Percentiles rank a stretch among this genome's conserved stretches.
Conservation (phyloP, 2,329 filamentous ascomycete species). For the Aureobasidium sp. region DNA sequence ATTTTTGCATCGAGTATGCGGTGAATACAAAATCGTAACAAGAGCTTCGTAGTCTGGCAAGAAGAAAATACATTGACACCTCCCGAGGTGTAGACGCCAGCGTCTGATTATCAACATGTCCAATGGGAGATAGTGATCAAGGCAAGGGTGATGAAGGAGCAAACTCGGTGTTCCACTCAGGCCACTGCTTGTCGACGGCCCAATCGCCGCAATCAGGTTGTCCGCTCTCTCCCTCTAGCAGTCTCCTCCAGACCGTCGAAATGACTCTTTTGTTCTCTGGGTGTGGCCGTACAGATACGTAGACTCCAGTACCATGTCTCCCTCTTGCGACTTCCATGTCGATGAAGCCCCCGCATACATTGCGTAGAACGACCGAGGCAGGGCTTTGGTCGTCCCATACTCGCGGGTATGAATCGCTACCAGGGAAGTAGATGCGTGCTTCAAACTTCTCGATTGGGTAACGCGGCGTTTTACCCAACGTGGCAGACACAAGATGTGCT, state of each 20-base stretch:
- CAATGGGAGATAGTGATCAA: background rate
- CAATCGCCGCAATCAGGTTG: constrained; percentile 26
- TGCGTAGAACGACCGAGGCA: constrained; percentile 31
- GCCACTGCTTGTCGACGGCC: constrained; percentile 29
- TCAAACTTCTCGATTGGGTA: constrained; percentile 30
- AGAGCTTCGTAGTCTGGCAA: too few relatives aligned
- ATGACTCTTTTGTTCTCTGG: constrained; percentile 17
- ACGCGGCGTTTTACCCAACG: constrained; percentile 25
- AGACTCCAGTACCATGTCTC: constrained; percentile 28
- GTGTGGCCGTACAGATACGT: constrained; percentile 24
- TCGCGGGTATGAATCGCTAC: constrained; percentile 30
- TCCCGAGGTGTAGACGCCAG: background rate
- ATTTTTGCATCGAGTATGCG: too few relatives aligned
- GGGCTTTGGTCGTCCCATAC: constrained; percentile 37
- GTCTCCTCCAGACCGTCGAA: constrained; percentile 28
- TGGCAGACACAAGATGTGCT: constrained; percentile 27
- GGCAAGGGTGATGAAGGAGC: constrained; percentile 10
- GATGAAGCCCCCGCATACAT: constrained; percentile 34
- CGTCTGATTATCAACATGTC: background rate
- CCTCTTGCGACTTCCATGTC: constrained; percentile 31
- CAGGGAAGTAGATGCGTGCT: constrained; percentile 36
- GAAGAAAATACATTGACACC: background rate
- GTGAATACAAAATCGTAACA: too few relatives aligned
- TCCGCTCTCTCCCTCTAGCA: constrained; percentile 25
- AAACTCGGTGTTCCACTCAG: constrained; percentile 21